Base-by-base conservation (phyloP, 257 asterid genomes). In the Lavandula angustifolia region DNA sequence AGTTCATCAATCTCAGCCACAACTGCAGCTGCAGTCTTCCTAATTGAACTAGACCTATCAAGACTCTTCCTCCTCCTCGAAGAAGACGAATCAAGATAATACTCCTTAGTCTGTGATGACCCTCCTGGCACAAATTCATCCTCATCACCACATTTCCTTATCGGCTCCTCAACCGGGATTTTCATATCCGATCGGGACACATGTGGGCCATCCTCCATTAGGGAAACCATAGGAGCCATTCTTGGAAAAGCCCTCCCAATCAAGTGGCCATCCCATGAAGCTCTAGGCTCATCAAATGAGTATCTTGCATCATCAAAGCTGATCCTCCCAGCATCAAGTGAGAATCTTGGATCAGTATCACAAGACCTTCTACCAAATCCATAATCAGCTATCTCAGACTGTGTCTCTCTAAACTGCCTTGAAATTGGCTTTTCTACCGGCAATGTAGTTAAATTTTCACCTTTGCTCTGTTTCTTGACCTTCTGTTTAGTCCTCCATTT, bases 401-500 rank as follows among this genome's bases (percentile, higher is more conserved):
- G 98, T 27, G 95, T 86, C 64, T 88, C 95, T 29, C 95, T 75
- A 72, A 46, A 84, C 31, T 82, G 88, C 78, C 95, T 76, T 1
- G 87, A 76, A 74, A 84, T 80, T 0, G 89, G 95, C 72, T 86
- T 88, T 70, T 84, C 86, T 31, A 82, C 81, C 1, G 94, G 88
- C 81, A 87, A 69, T 70, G 87, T 73, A 4, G 88, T 70, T 5
- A 79, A 64, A 58, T 66, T 81, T 33, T 69, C 84, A 9, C 85
- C 89, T 67, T 63, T 69, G 43, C 58, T 64, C 10, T 75, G 81
- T 75, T 86, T 91, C 80, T 88, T 86, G 4, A 64, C 76, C 81
- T 91, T 91, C 78, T 91, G 98, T 66, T 88, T 88, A 17, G 78
- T 77, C 79, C 94, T 85, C 98, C 96, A 91, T 3, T 83, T 81